Evolutionary conservation across 176 grass and related monocot species (phyloP), one percentile per base, ranked within the genome.

Genomic region (Oryza glaberrima): DNA sequence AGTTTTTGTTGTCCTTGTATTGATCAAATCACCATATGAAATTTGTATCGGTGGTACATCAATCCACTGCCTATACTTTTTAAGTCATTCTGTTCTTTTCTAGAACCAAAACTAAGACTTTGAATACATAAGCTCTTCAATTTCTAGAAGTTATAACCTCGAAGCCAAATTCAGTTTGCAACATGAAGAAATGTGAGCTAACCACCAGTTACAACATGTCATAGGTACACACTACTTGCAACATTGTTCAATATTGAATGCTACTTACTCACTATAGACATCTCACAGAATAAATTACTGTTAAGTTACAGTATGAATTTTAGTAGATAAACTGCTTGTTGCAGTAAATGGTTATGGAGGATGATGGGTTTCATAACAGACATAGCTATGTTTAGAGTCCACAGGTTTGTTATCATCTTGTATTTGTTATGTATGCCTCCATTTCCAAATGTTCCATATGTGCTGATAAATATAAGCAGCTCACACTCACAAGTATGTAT

Each of bases 311-410:
- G n/a, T 25, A 76, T 76, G 73, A 4, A 19, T 76, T 77, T 3
- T 60, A 15, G 32, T 60, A 3, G 36, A 11, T 45, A 2, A 40
- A 77, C 32, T 41, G 10, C 11, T 22, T 22, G 12, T 56, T 76
- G 9, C 38, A 12, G 52, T 60, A 77, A 14, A 77, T 22, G 52
- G 15, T 40, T 40, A 3, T 4, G 19, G 32, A 43, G 75, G 41
- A 77, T 77, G 54, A 64, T 77, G 11, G 14, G 34, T 40, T 77
- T 14, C 54, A 77, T 64, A 64, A 54, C 34, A 77, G 16, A 17
- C 6, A 40, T 77, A 61, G 5, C 35, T n/a, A 41, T 43, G 34
- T 77, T 45, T 77, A 69, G 20, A 77, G 52, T 64, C 20, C 52
- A 45, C 56, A 41, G 11, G 6, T 25, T 64, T 63, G 35, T 77